Percentiles rank a stretch among this genome's conserved stretches.
phyloP scores from a whole-genome alignment of 169 alveolate genomes.

The Plasmodium cynomolgi region DNA sequence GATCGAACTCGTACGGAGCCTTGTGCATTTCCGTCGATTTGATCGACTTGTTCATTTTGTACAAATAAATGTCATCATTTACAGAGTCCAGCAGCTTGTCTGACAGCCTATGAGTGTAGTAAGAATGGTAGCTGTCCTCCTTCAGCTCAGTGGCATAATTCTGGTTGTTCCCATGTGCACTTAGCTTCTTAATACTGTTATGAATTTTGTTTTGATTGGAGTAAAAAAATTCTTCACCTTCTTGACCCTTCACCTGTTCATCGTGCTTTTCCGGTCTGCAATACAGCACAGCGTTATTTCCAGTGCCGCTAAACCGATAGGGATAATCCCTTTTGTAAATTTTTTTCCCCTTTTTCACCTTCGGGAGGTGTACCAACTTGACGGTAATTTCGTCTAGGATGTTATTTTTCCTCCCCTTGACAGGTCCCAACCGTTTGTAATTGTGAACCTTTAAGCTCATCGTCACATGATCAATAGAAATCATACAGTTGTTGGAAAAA shows the following conservation, averaged over 20 bases:
- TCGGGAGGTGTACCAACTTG: slow-evolving; percentile 44
- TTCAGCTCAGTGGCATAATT: background rate
- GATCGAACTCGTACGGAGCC: slow-evolving; percentile 2
- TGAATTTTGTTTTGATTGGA: slow-evolving; percentile 21
- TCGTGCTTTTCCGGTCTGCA: slow-evolving; percentile 5
- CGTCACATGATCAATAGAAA: slow-evolving; percentile 70
- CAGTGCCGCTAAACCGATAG: background rate
- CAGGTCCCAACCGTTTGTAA: slow-evolving; percentile 28
- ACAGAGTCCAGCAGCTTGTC: slow-evolving; percentile 26
- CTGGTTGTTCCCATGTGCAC: background rate
- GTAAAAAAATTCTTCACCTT: slow-evolving; percentile 40
- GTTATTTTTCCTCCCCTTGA: slow-evolving; percentile 13
- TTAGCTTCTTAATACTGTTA: background rate
- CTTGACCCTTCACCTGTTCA: slow-evolving; percentile 5
- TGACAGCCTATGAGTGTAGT: slow-evolving; percentile 12
- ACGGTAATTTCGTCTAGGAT: slow-evolving; percentile 54
- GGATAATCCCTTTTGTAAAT: slow-evolving; percentile 8
- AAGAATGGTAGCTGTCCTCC: slow-evolving; percentile 16
- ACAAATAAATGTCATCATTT: slow-evolving; percentile 35
- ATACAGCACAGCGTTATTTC: background rate
- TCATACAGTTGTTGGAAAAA: slow-evolving; percentile 53
- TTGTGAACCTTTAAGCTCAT: slow-evolving; percentile 67
- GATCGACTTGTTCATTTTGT: slow-evolving; percentile 27
- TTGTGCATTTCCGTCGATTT: slow-evolving; percentile 32
- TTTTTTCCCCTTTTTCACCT: slow-evolving; percentile 37